These are phyloP conservation scores for Xanthoconium stramineum DNA, from an alignment of 768 basidiomycete species.

Conservation along the genomic window DNA sequence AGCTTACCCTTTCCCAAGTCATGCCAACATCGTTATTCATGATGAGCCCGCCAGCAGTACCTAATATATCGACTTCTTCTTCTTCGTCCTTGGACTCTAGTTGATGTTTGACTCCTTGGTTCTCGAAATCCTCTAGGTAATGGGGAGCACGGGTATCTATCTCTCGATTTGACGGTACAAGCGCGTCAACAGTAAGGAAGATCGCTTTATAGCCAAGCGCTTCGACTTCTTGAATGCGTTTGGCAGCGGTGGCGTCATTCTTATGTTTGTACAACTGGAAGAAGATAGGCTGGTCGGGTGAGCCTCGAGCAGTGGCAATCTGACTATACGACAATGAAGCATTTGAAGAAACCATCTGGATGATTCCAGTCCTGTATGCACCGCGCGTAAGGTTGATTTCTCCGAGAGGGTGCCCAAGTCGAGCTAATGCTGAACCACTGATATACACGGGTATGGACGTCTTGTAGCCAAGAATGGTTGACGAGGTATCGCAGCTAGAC, in stretches of 20 bases:
- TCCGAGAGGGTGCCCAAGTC: conserved; percentile 85
- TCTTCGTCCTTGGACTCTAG: conserved; percentile 30
- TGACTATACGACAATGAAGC: conserved; percentile 64
- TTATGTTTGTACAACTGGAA: conserved; percentile 87
- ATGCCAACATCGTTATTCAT: conserved; percentile 69
- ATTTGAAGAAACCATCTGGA: conserved; percentile 85
- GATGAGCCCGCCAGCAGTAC: conserved; percentile 67
- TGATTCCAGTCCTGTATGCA: conserved; percentile 60
- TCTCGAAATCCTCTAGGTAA: conserved; percentile 54
- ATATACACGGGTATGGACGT: conserved; percentile 81
- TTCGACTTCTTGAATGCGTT: conserved; percentile 69
- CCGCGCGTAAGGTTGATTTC: conserved; percentile 81
- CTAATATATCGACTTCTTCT: conserved; percentile 42
- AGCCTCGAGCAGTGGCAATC: conserved; percentile 55
- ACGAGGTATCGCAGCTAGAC: conserved; percentile 63
- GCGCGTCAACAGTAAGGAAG: conserved; percentile 88
- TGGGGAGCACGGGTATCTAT: conserved; percentile 63
- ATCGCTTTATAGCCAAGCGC: conserved; percentile 80
- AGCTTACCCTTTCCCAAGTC: conserved; percentile 67
- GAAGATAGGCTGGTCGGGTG: conserved; percentile 60
- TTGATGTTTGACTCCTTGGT: conserved; percentile 27
- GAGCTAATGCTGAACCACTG: conserved; percentile 79
- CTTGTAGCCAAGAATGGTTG: conserved; percentile 67
- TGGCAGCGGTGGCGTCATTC: conserved; percentile 61
- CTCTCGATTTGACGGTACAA: conserved; percentile 81